Base-by-base conservation (phyloP, 345 rosid genomes). In the Hevea brasiliensis region DNA sequence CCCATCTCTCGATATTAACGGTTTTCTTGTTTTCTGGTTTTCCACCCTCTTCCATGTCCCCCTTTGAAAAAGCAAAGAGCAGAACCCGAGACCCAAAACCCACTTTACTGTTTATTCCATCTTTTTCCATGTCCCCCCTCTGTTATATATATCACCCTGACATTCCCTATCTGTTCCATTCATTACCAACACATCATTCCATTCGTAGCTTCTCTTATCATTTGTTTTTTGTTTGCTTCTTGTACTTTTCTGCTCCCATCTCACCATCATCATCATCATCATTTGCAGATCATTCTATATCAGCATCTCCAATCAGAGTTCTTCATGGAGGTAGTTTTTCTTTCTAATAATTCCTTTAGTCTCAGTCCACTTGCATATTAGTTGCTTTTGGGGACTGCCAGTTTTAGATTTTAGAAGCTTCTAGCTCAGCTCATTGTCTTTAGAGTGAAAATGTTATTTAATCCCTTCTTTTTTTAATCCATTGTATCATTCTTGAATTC, bases 291-390 rank as follows among this genome's bases (percentile, higher is more conserved):
- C 67, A 63, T 63, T 41, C 44, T 6, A 32, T 35, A 0, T 41
- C 67, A 63, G 40, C 67, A 40, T 41, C 45, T n/a, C 50, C 50
- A 7, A 24, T 44, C 29, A 51, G 23, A 74, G 23, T 53, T 58
- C 64, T 37, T 66, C 72, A 77, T 83, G 86, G 83, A 83, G 86
- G 86, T 83, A 65, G 4, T 1, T 45, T 53, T 40, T 56, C 12
- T 3, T n/a, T n/a, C n/a, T n/a, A n/a, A n/a, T n/a, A n/a, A 44
- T 24, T n/a, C 6, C 21, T 7, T 37, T 29, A 0, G 47, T 1
- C 6, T 48, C 37, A 32, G 3, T 32, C 37, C 37, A 32, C 37
- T 32, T 32, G 37, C 37, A 32, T 32, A 32, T 32, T 32, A 32
- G 37, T 32, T 32, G 37, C 37, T 32, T 32, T 32, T 32, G 4